These are phyloP conservation scores for Bothriochloa decipiens DNA, from an alignment of 176 grass and related monocot genomes.

Conservation along the genomic window DNA sequence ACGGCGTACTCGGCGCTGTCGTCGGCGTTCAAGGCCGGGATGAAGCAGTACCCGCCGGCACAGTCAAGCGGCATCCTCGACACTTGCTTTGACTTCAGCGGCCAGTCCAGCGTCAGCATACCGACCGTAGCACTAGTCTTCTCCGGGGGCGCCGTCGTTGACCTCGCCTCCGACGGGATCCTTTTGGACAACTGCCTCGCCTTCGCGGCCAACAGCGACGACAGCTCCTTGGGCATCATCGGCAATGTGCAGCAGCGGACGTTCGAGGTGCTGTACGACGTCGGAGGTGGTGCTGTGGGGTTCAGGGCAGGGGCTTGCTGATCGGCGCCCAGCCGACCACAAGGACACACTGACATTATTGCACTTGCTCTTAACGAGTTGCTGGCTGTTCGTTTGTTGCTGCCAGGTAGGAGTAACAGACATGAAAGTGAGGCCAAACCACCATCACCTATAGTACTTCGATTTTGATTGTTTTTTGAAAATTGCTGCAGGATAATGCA, in stretches of 20 bases:
- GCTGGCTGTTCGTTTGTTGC: background rate
- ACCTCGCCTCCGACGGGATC: conserved; percentile 54
- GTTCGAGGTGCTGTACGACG: conserved; percentile 72
- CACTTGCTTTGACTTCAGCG: conserved; percentile 63
- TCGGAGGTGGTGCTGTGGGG: conserved; percentile 54
- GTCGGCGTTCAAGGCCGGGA: conserved; percentile 56
- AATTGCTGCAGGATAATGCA: background rate
- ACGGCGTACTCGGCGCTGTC: conserved; percentile 67
- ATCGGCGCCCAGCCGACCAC: background rate
- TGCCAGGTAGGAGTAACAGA: background rate
- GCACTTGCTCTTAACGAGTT: background rate
- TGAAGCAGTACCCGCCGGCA: conserved; percentile 48
- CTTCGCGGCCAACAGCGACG: conserved; percentile 52
- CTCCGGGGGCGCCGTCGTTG: conserved; percentile 20
- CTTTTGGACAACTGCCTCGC: conserved; percentile 71
- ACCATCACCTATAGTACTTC: background rate
- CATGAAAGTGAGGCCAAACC: background rate
- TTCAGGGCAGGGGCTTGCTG: conserved; percentile 58
- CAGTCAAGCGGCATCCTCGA: conserved; percentile 37
- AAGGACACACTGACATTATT: background rate
- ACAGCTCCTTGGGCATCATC: conserved; percentile 46
- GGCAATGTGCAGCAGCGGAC: conserved; percentile 93
- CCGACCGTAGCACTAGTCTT: conserved; percentile 55
- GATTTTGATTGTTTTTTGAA: background rate
- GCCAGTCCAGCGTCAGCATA: conserved; percentile 33